These are phyloP conservation scores for Calocybe indica DNA, from an alignment of 768 basidiomycete genomes.

Conservation along the genomic window DNA sequence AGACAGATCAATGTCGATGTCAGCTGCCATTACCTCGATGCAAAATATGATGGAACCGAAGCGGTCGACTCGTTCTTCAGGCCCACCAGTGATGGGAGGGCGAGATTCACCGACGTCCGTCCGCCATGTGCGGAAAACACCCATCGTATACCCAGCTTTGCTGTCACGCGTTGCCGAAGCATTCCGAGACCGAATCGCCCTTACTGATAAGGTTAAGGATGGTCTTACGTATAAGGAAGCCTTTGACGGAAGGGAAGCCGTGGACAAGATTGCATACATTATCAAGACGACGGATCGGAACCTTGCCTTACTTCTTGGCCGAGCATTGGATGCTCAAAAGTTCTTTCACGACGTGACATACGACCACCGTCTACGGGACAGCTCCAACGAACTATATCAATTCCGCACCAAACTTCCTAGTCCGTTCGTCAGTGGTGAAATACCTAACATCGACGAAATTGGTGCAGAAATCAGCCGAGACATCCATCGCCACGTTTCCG, in stretches of 20 bases:
- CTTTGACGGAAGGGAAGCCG: slow-evolving; percentile 96
- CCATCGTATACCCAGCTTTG: slow-evolving; percentile 91
- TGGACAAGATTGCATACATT: slow-evolving; percentile 95
- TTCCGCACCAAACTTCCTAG: slow-evolving; percentile 80
- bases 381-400: slow-evolving; percentile 84
- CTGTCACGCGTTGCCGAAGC: slow-evolving; percentile 92
- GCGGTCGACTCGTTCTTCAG: slow-evolving; percentile 17
- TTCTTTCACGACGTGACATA: slow-evolving; percentile 99
- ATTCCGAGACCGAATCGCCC: slow-evolving; percentile 75
- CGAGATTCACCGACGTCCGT: slow-evolving; percentile 33
- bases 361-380: slow-evolving; percentile 92
- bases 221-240: slow-evolving; percentile 94
- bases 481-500: slow-evolving; percentile 7
- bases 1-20: slow-evolving; percentile 76
- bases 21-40: slow-evolving; percentile 47
- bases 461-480: slow-evolving; percentile 11
- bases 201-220: slow-evolving; percentile 85
- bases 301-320: slow-evolving; percentile 88
- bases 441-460: slow-evolving; percentile 33
- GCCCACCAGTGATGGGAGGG: slow-evolving; percentile 12
- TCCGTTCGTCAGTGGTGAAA: slow-evolving; percentile 79
- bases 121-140: slow-evolving; percentile 48
- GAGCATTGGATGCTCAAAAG: slow-evolving; percentile 95
- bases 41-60: slow-evolving; percentile 40
- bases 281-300: slow-evolving; percentile 98